Evolutionary conservation across 305 asterid genomes (phyloP).

Genomic region (Fraxinus paxiana): DNA sequence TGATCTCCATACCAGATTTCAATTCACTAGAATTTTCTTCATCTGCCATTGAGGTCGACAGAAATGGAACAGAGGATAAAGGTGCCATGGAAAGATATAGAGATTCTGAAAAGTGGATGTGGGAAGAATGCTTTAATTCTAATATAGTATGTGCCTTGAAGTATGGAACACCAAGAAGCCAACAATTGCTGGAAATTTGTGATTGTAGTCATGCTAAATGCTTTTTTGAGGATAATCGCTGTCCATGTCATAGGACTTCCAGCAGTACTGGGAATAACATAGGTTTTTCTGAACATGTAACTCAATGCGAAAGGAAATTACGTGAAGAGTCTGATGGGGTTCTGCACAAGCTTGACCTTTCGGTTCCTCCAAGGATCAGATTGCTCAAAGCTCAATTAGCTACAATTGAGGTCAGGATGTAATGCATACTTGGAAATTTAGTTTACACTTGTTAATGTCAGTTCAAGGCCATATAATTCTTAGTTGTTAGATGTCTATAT

Average conservation of each 20-base stretch:
- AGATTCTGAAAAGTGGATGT: conserved; percentile 68
- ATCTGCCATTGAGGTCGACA: conserved; percentile 26
- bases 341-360: conserved; percentile 26
- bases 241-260: conserved; percentile 54
- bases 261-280: conserved; percentile 20
- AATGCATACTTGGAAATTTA: conserved; percentile 9
- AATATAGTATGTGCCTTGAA: conserved; percentile 39
- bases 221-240: conserved; percentile 49
- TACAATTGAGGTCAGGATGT: conserved; percentile 55
- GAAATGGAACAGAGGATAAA: conserved; percentile 34
- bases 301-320: conserved; percentile 40
- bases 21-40: conserved; percentile 31
- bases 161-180: conserved; percentile 43
- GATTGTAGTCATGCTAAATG: conserved; percentile 41
- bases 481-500: background rate
- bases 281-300: conserved; percentile 43
- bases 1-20: conserved; percentile 17
- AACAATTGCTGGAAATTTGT: conserved; percentile 55
- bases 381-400: conserved; percentile 68
- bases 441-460: conserved; percentile 6
- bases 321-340: conserved; percentile 28
- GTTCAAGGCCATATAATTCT: background rate
- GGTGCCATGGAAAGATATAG: conserved; percentile 39
- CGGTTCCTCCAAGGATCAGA: conserved; percentile 53
- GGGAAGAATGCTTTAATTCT: conserved; percentile 59